Evolutionary conservation across 345 rosid species (phyloP).

Genomic region (Lagerstroemia speciosa): DNA sequence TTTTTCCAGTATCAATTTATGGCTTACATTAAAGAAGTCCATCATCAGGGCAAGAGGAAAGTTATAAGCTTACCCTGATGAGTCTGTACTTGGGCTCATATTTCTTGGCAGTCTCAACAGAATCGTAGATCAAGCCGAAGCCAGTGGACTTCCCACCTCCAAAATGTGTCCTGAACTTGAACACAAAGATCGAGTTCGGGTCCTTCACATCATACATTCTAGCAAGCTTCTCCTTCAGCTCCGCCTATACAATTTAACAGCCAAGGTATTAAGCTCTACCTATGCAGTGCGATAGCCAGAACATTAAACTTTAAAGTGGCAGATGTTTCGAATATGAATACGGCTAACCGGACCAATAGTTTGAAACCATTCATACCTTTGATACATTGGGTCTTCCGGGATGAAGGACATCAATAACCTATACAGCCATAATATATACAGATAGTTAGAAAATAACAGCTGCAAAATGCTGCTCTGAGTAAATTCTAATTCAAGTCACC

Average conservation of each 20-base stretch:
- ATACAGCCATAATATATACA: constrained; percentile 3
- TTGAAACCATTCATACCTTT: constrained; percentile 40
- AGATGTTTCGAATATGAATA: neutral
- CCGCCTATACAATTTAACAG: constrained; percentile 34
- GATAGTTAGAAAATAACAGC: neutral
- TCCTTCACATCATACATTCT: constrained; percentile 87
- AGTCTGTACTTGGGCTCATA: constrained; percentile 95
- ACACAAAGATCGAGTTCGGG: constrained; percentile 81
- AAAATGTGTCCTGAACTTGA: constrained; percentile 92
- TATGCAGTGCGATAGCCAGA: constrained; percentile 7
- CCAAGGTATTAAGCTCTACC: constrained; percentile 14
- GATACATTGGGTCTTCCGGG: constrained; percentile 94
- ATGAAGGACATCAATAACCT: constrained; percentile 97
- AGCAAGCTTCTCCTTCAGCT: constrained; percentile 77
- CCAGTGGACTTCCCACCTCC: constrained; percentile 99
- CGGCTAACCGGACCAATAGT: neutral
- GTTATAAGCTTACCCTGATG: constrained; percentile 59
- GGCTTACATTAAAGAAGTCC: too few species aligned
- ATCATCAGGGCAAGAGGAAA: too few species aligned
- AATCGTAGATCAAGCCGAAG: constrained; percentile 86
- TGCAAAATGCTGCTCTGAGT: neutral
- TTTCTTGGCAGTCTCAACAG: constrained; percentile 88
- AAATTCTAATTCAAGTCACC: neutral
- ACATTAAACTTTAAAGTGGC: neutral
- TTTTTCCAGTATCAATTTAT: too few species aligned